Evolutionary conservation across 2,329 filamentous ascomycete genomes (phyloP), one percentile per base, ranked within the genome.

Genomic region (Elsinoe fawcettii): DNA sequence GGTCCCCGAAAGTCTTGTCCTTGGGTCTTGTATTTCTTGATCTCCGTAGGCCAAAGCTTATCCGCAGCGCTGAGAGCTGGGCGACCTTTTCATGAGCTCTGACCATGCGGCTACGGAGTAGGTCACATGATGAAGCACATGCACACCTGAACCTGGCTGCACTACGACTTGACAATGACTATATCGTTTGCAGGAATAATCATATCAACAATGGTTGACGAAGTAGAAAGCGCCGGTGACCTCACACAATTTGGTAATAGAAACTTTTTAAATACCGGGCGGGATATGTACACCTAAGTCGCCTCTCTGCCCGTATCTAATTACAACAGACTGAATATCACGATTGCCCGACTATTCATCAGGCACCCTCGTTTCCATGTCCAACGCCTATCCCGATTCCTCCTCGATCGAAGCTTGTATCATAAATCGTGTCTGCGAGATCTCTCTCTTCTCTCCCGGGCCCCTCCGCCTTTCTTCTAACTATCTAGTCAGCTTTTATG

Each of bases 281-380:
- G 34, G 34, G 46, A 34, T 51, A 51, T 51, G 46, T 51, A 51
- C 46, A 51, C 46, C 46, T n/a, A 34, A 51, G 46, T 51, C 46
- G 46, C 46, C 46, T 51, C n/a, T n/a, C 14, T 20, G 25, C 30
- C 46, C 41, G 22, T 20, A 11, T 51, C 46, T 51, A 34, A 30
- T 32, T 30, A 30, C 27, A 30, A 30, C 27, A 51, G 5, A 32
- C 6, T 18, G 14, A 51, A 9, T 9, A 27, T 32, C 30, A 51
- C 23, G 25, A 32, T 16, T 25, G 27, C 25, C 46, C 46, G 46
- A 32, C 25, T 32, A 14, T 32, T 51, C 46, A 25, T 51, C 30
- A 9, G 16, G 46, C 25, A 25, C 46, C 30, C 25, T 32, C 25
- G 46, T 51, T 34, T 34, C 46, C 46, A 30, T 51, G 27, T 30